Evolutionary conservation across 2,329 filamentous ascomycete species (phyloP).

Genomic region (Cladosporium sp.): DNA sequence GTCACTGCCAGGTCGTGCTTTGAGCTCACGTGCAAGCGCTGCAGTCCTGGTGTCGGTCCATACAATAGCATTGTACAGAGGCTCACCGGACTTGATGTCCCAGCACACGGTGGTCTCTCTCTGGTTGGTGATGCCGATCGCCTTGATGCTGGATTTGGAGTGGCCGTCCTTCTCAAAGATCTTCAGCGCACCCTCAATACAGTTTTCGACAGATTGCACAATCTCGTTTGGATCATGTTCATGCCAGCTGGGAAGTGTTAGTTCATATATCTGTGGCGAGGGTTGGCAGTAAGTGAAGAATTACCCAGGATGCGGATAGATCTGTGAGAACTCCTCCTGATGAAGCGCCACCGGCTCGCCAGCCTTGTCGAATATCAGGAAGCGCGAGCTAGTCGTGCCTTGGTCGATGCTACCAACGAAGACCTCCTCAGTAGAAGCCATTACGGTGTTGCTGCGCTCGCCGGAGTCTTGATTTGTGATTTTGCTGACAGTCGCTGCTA

Average conservation of each 20-base stretch:
- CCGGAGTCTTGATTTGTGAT: conserved; percentile 2
- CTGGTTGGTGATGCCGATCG: conserved; percentile 85
- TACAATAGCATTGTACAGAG: conserved; percentile 78
- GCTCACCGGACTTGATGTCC: conserved; percentile 75
- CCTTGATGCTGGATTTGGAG: conserved; percentile 63
- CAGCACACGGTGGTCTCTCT: conserved; percentile 83
- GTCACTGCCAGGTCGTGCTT: conserved; percentile 62
- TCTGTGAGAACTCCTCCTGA: conserved; percentile 81
- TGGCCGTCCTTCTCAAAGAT: conserved; percentile 69
- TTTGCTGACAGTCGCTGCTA: neutral
- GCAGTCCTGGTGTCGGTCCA: conserved; percentile 86
- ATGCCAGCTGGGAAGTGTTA: conserved; percentile 65
- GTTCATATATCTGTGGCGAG: neutral
- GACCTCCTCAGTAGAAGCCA: conserved; percentile 41
- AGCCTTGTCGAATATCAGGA: conserved; percentile 80
- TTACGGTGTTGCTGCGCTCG: conserved; percentile 5
- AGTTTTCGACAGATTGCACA: conserved; percentile 68
- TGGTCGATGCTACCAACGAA: conserved; percentile 89
- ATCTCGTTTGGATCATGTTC: conserved; percentile 81
- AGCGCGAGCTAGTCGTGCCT: conserved; percentile 83
- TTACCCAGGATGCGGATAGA: conserved; percentile 80
- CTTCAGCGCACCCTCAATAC: conserved; percentile 71
- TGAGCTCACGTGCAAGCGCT: conserved; percentile 71
- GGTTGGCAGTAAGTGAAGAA: neutral
- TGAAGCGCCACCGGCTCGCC: conserved; percentile 77